phyloP scores from a whole-genome alignment of 148 eudicot species.

The Drosera capensis region DNA sequence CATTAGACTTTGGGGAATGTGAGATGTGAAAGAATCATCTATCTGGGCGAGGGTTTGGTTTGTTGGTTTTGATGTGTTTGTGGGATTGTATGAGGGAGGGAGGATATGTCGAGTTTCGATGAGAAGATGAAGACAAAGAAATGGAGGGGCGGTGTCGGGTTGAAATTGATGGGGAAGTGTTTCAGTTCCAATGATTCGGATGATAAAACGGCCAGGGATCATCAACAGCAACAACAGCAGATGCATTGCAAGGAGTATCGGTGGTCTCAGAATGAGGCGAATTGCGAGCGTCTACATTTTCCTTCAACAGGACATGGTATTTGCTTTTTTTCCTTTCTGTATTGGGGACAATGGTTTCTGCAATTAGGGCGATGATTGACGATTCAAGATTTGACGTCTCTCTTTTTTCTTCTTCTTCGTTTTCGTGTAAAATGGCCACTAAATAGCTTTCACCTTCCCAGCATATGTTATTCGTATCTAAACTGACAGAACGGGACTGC shows the following conservation, averaged over 20 bases:
- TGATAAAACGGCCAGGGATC: constrained; percentile 8
- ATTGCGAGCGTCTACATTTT: constrained; percentile 1
- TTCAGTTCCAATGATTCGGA: constrained; percentile 32
- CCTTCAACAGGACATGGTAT: constrained; percentile 10
- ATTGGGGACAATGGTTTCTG: no score
- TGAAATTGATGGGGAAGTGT: constrained; percentile 46
- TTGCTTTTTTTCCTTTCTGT: not conserved
- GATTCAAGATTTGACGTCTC: not conserved
- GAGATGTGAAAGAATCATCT: not conserved
- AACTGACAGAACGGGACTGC: no score
- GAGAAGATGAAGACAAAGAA: constrained; percentile 28
- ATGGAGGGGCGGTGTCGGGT: constrained; percentile 21
- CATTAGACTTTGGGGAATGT: not conserved
- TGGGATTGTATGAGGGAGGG: not conserved
- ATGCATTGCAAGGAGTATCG: constrained; percentile 2
- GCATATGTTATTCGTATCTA: no score
- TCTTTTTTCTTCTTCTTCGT: no score
- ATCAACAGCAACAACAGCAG: constrained; percentile 9
- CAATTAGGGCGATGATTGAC: not conserved
- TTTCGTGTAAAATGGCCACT: no score
- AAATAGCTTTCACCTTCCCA: no score
- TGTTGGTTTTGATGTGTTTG: not conserved
- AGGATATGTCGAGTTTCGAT: constrained; percentile 16
- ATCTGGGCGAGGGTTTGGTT: constrained; percentile 1
- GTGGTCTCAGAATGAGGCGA: not conserved